Conservation (phyloP, 1,139 yeast genomes). For the Suhomyces bribrorum region DNA sequence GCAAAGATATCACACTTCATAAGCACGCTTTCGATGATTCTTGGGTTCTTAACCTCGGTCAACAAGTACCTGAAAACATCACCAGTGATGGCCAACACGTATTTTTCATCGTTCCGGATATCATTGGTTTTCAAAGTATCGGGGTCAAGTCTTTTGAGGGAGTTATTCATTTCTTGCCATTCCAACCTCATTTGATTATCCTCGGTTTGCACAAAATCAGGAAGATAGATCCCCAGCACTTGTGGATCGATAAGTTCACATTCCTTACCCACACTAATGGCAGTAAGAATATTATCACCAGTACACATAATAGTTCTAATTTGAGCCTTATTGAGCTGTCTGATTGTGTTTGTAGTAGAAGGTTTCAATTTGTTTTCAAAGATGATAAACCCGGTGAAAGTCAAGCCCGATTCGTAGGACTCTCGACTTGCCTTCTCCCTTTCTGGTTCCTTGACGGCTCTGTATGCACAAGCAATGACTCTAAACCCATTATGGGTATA, state of each 20-base stretch:
- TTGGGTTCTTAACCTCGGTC: conserved; percentile 49
- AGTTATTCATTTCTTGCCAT: conserved; percentile 69
- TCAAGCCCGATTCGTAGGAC: conserved; percentile 64
- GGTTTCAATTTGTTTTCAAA: conserved; percentile 88
- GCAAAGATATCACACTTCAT: conserved; percentile 82
- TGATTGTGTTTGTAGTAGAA: conserved; percentile 63
- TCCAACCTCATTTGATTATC: conserved; percentile 33
- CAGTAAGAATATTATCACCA: conserved; percentile 93
- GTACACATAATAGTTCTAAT: conserved; percentile 94
- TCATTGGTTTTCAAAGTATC: conserved; percentile 57
- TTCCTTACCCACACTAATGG: conserved; percentile 88
- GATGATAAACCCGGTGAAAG: conserved; percentile 82
- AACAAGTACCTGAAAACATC: conserved; percentile 81
- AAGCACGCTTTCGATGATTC: conserved; percentile 56
- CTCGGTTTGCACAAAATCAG: conserved; percentile 52
- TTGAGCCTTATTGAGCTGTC: conserved; percentile 60
- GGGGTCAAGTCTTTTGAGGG: conserved; percentile 57
- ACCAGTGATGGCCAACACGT: conserved; percentile 85
- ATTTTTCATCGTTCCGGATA: conserved; percentile 36
- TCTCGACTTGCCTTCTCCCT: conserved; percentile 45
- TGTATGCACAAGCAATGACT: conserved; percentile 92
- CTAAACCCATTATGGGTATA: conserved; percentile 94
- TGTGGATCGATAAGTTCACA: conserved; percentile 61
- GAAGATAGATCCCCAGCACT: conserved; percentile 60
- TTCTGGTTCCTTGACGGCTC: conserved; percentile 32